These are phyloP conservation scores for Pichia cactophila DNA, from an alignment of 1,139 yeast genomes.

Conservation along the genomic window DNA sequence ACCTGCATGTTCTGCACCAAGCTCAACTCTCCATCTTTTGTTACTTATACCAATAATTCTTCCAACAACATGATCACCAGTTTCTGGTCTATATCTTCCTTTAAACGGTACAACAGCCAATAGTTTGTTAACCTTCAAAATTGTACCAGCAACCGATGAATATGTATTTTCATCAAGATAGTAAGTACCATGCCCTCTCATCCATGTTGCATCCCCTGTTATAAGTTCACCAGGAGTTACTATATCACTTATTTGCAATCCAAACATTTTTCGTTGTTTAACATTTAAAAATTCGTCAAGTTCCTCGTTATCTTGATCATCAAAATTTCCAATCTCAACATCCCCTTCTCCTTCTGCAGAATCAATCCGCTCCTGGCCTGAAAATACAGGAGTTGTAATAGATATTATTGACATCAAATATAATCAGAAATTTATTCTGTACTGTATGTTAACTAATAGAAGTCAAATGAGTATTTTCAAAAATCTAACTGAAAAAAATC, in stretches of 20 bases:
- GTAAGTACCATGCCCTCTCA: slow-evolving; percentile 98
- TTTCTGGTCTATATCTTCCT: slow-evolving; percentile 86
- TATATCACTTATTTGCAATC: slow-evolving; percentile 22
- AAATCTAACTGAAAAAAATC: no score
- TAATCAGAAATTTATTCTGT: background rate
- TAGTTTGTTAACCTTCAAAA: slow-evolving; percentile 77
- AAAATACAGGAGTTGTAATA: slow-evolving; percentile 7
- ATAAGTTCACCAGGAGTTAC: slow-evolving; percentile 98
- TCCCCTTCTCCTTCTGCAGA: slow-evolving; percentile 1
- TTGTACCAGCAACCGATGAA: slow-evolving; percentile 89
- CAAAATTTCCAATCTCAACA: slow-evolving; percentile 7
- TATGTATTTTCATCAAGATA: slow-evolving; percentile 63
- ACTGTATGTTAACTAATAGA: no score
- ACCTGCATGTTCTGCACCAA: slow-evolving; percentile 91
- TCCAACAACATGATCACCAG: slow-evolving; percentile 95
- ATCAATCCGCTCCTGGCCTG: background rate
- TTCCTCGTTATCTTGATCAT: slow-evolving; percentile 16
- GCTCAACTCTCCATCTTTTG: slow-evolving; percentile 94
- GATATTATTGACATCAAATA: slow-evolving; percentile 14
- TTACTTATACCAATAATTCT: slow-evolving; percentile 91
- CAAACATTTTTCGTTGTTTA: slow-evolving; percentile 8
- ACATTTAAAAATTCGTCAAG: slow-evolving; percentile 12
- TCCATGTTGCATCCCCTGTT: slow-evolving; percentile 94
- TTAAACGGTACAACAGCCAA: slow-evolving; percentile 79
- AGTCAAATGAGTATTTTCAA: no score